A percentile compares a stretch with the other conserved stretches of the same genome.
Evolutionary conservation across 176 grass and related monocot genomes (phyloP).

Genomic region (sorghum (Sorghum bicolor)): Sorghum_bicolor_NCBIv3 NC_012872.2:65461501-65462000

Average conservation of each 20-base stretch:
- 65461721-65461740: background rate
- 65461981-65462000: conserved; percentile 28
- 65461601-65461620: background rate
- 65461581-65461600: background rate
- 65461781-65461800: background rate
- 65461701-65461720: background rate
- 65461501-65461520: background rate
- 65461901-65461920: background rate
- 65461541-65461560: background rate
- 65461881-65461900: background rate
- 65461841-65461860: conserved; percentile 37
- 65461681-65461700: background rate
- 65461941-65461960: conserved; percentile 34
- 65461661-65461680: background rate
- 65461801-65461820: background rate
- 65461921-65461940: conserved; percentile 1
- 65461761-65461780: background rate
- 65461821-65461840: conserved; percentile 22
- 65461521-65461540: background rate
- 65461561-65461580: background rate
- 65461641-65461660: background rate
- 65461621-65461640: no score
- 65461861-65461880: background rate
- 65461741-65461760: conserved; percentile 7
- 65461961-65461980: conserved; percentile 37